These are phyloP conservation scores for Apiotrichum porosum DNA, from an alignment of 1,284 basidiomycete genomes.

Conservation along the genomic window DNA sequence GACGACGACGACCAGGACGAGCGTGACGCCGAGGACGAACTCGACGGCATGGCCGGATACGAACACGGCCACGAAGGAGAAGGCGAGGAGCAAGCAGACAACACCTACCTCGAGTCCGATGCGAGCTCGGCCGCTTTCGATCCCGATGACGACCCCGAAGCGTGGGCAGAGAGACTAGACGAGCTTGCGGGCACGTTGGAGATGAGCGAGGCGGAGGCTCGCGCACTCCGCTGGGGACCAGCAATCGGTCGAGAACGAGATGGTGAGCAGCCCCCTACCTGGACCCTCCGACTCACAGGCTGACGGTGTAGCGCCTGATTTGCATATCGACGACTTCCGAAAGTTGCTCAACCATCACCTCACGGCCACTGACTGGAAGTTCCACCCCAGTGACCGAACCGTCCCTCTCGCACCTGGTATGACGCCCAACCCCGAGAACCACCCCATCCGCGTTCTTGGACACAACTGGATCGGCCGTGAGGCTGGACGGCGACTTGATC, in stretches of 20 bases:
- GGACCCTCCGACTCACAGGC: too few species aligned
- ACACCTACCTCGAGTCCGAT: slow-evolving; percentile 19
- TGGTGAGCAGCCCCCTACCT: too few species aligned
- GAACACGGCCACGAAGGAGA: not conserved
- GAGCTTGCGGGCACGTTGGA: slow-evolving; percentile 42
- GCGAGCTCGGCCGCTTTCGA: slow-evolving; percentile 27
- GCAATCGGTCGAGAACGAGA: slow-evolving; percentile 16
- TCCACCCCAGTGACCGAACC: slow-evolving; percentile 15
- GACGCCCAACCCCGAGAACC: slow-evolving; percentile 2
- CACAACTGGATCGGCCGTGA: slow-evolving; percentile 4
- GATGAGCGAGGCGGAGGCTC: slow-evolving; percentile 35
- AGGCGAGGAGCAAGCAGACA: slow-evolving; percentile 6
- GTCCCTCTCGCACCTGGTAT: too few species aligned
- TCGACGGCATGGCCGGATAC: not conserved
- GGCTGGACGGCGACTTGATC: slow-evolving; percentile 5
- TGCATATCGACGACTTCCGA: slow-evolving; percentile 29
- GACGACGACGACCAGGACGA: not conserved
- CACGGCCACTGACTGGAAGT: slow-evolving; percentile 36
- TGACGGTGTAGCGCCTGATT: slow-evolving; percentile 12
- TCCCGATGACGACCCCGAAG: slow-evolving; percentile 35
- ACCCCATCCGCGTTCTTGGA: slow-evolving; percentile 28
- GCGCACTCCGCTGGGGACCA: slow-evolving; percentile 37
- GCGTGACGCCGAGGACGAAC: not conserved
- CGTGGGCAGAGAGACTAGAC: slow-evolving; percentile 36
- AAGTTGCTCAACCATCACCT: slow-evolving; percentile 34